Percentiles rank a stretch among this genome's conserved stretches.
These are phyloP conservation scores for Endoconidiophora laricicola DNA, from an alignment of 2,329 filamentous ascomycete genomes.

Conservation along the genomic window DNA sequence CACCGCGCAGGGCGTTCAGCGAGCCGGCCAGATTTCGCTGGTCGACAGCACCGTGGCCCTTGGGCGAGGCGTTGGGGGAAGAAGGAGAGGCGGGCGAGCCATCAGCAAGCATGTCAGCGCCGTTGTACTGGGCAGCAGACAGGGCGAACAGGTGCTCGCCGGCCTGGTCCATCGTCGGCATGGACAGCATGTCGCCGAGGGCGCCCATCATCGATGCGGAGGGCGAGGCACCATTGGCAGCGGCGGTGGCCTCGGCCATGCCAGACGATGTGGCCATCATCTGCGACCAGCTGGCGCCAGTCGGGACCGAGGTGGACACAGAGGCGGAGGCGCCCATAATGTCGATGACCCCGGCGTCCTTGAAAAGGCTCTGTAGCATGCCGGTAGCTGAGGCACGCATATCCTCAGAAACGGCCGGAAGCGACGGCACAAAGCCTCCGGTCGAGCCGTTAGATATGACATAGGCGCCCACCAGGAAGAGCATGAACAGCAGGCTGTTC, in stretches of 20 bases:
- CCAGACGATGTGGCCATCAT: background rate
- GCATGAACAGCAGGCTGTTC: slow-evolving; percentile 77
- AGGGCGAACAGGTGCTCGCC: slow-evolving; percentile 78
- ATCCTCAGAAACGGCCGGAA: slow-evolving; percentile 66
- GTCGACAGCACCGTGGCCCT: background rate
- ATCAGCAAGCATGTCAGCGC: slow-evolving; percentile 48
- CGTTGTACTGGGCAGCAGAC: slow-evolving; percentile 75
- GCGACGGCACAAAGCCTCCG: slow-evolving; percentile 34
- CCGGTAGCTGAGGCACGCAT: slow-evolving; percentile 62
- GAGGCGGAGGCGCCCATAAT: background rate
- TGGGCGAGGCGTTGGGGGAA: slow-evolving; percentile 18
- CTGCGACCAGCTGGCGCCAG: background rate
- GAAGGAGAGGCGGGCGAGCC: slow-evolving; percentile 35
- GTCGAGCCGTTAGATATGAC: slow-evolving; percentile 72
- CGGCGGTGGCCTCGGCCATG: slow-evolving; percentile 7
- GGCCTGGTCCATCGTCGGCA: slow-evolving; percentile 69
- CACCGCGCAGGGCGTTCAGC: slow-evolving; percentile 59
- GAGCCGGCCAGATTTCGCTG: slow-evolving; percentile 10
- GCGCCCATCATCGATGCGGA: slow-evolving; percentile 47
- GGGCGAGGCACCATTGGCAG: slow-evolving; percentile 19
- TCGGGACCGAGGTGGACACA: background rate
- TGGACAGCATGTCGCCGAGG: slow-evolving; percentile 50
- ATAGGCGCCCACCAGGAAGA: slow-evolving; percentile 90
- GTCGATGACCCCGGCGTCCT: slow-evolving; percentile 50
- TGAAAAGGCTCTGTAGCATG: slow-evolving; percentile 65